phyloP scores from a whole-genome alignment of 306 rosid genomes.

The Acacia confusa region DNA sequence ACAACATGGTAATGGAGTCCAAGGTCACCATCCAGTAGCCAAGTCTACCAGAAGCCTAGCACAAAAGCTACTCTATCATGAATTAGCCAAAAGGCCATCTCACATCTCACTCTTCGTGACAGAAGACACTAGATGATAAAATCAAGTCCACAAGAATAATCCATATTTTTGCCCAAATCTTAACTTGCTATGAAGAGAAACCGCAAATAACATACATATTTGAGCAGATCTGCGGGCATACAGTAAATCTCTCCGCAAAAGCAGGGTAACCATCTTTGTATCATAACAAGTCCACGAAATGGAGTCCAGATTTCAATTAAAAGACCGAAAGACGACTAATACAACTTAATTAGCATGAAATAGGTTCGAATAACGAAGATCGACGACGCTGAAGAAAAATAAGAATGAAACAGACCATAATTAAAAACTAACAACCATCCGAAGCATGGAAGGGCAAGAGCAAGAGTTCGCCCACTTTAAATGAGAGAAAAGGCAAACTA shows the following conservation, averaged over 20 bases:
- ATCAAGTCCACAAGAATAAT: neutral
- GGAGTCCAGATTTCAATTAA: neutral
- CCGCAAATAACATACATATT: neutral
- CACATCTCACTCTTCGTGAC: neutral
- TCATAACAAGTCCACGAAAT: neutral
- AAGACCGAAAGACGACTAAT: neutral
- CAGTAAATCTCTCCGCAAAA: neutral
- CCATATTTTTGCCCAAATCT: neutral
- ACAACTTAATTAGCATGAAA: neutral
- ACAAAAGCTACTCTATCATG: neutral
- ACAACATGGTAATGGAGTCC: neutral
- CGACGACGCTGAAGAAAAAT: neutral
- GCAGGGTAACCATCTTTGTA: neutral
- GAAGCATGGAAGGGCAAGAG: neutral
- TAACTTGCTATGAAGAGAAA: neutral
- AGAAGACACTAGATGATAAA: neutral
- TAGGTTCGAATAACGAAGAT: neutral
- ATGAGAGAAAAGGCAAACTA: neutral
- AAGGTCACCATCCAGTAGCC: neutral
- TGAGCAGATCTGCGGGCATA: conserved; percentile 33
- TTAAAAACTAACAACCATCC: neutral
- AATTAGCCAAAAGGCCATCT: neutral
- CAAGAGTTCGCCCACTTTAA: neutral
- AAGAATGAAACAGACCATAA: neutral
- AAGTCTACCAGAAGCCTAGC: conserved; percentile 5